These are phyloP conservation scores for Phytophthora chlamydospora DNA, from an alignment of 352 stramenopile genomes.

Conservation along the genomic window DNA sequence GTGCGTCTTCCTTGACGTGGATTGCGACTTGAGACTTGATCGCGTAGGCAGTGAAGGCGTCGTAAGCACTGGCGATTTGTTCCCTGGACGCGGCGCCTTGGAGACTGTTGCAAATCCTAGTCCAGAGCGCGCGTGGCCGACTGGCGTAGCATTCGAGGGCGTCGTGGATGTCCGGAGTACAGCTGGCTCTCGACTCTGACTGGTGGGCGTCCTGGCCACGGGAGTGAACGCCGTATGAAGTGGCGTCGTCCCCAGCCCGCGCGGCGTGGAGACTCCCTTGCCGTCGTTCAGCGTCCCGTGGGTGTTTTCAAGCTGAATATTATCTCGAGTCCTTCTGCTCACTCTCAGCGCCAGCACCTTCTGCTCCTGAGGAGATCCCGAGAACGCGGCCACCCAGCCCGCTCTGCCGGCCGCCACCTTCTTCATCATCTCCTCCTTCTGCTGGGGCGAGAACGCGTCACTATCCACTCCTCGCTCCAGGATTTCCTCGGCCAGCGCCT, in stretches of 20 bases:
- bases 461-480: slow-evolving; percentile 56
- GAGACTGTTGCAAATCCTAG: slow-evolving; percentile 51
- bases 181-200: not conserved
- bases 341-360: slow-evolving; percentile 23
- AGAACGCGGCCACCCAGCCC: slow-evolving; percentile 36
- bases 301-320: slow-evolving; percentile 3
- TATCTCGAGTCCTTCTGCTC: slow-evolving; percentile 13
- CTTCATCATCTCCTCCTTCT: slow-evolving; percentile 52
- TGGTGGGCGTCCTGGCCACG: slow-evolving; percentile 25
- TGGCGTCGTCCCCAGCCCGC: slow-evolving; percentile 22
- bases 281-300: slow-evolving; percentile 4
- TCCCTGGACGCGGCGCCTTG: slow-evolving; percentile 36
- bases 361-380: slow-evolving; percentile 37
- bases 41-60: slow-evolving; percentile 54
- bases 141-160: slow-evolving; percentile 13
- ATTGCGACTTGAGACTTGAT: slow-evolving; percentile 50
- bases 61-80: slow-evolving; percentile 40
- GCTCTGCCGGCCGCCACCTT: slow-evolving; percentile 39
- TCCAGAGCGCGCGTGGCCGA: slow-evolving; percentile 14
- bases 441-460: slow-evolving; percentile 35
- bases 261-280: slow-evolving; percentile 31
- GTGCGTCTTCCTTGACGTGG: slow-evolving; percentile 55
- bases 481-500: slow-evolving; percentile 59
- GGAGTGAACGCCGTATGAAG: slow-evolving; percentile 3
- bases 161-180: slow-evolving; percentile 4